Base-by-base conservation (phyloP, 768 basidiomycete genomes). In the Mrakia blollopis region DNA sequence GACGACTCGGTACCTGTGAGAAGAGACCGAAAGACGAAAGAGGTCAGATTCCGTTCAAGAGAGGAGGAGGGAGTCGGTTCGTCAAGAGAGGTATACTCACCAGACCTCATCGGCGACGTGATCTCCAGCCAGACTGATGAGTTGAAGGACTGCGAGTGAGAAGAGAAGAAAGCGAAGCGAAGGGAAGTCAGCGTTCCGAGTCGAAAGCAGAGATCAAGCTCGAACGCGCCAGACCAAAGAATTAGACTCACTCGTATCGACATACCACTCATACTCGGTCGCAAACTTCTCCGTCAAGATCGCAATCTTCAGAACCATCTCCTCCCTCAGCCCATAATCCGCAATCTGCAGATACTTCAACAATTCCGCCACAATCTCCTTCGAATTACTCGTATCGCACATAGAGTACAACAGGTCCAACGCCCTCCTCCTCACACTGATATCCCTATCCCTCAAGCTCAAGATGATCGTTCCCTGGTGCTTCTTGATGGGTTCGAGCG, bases 51-150 rank as follows among this genome's bases (percentile, higher is more conserved):
- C n/a, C 25, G 21, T n/a, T 57, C 28, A 11, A 8, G 18, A 7
- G 57, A 16, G 2, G n/a, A 28, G 57, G 11, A 57, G 25, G 5
- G 9, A 57, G 18, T 25, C 1, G n/a, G 44, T 41, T 11, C 10
- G n/a, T 13, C 25, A n/a, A 25, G 57, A 57, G n/a, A n/a, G n/a
- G n/a, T n/a, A 16, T 14, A 65, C 63, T 37, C 30, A 65, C 97
- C 97, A 99, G 47, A 99, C 97, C 86, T 98, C 97, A 79, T 98
- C 96, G 65, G 97, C 97, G 72, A 99, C 96, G 82, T 99, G 94
- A 81, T 99, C 97, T 73, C 97, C 97, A 16, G 97, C 97, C 57
- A 94, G 91, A 82, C 92, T 93, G 83, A 99, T 96, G 75, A 99
- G 89, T 81, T 94, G 91, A 80, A 99, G 85, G 82, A 98, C 77